A percentile compares a stretch with the other conserved stretches of the same genome.
Evolutionary conservation across 208 protist genomes (phyloP).

Genomic region (Leishmania mexicana): DNA sequence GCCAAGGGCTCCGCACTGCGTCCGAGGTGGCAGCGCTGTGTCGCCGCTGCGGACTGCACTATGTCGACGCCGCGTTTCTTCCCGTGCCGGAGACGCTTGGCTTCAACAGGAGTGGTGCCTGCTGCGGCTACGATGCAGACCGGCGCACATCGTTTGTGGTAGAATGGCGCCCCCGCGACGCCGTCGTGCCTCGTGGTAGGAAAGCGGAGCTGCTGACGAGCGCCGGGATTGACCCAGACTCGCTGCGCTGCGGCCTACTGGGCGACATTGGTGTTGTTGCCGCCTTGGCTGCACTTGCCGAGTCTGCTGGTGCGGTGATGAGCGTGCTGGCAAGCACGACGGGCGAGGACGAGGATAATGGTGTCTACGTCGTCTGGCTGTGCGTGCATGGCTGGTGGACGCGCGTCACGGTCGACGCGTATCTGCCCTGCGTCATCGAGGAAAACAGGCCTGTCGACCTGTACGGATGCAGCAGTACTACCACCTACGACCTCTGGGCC

Average conservation of each 20-base stretch:
- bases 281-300: conserved; percentile 62
- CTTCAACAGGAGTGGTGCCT: conserved; percentile 13
- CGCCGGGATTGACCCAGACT: conserved; percentile 40
- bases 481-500: conserved; percentile 66
- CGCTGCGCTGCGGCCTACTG: conserved; percentile 35
- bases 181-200: conserved; percentile 20
- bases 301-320: conserved; percentile 51
- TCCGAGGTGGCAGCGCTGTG: conserved; percentile 45
- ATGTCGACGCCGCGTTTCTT: conserved; percentile 54
- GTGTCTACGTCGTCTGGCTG: conserved; percentile 54
- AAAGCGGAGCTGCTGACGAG: conserved; percentile 28
- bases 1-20: conserved; percentile 8
- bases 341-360: conserved; percentile 36
- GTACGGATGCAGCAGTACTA: conserved; percentile 40
- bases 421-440: conserved; percentile 55
- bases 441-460: conserved; percentile 4
- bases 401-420: conserved; percentile 52
- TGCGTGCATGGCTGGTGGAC: conserved; percentile 61
- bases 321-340: conserved; percentile 58
- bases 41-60: conserved; percentile 40
- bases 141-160: conserved; percentile 23
- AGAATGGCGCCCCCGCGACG: conserved; percentile 30
- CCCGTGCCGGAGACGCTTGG: conserved; percentile 50
- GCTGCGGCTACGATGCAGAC: conserved; percentile 23
- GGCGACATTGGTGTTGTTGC: conserved; percentile 56